phyloP scores from a whole-genome alignment of 2,329 filamentous ascomycete species.

The Cordyceps javanica region DNA sequence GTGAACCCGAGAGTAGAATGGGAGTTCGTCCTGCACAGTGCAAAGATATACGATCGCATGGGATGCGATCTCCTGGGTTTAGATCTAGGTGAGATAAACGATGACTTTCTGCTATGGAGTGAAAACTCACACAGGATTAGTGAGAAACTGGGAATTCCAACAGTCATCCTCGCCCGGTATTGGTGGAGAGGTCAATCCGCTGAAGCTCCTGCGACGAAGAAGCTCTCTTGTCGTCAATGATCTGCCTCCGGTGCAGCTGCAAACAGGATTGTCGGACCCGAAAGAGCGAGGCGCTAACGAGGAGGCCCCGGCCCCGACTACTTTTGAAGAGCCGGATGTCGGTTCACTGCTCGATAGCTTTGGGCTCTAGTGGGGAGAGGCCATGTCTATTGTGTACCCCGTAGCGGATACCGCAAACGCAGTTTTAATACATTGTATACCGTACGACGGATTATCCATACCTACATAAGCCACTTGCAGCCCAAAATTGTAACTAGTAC shows the following conservation, averaged over 20 bases:
- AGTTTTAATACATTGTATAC: not conserved
- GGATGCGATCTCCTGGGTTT: conserved; percentile 87
- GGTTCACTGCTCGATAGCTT: conserved; percentile 87
- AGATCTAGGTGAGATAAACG: conserved; percentile 57
- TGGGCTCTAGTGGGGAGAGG: conserved; percentile 57
- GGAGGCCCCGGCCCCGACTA: conserved; percentile 58
- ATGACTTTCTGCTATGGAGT: conserved; percentile 9
- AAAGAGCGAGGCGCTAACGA: conserved; percentile 25
- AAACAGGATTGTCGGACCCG: conserved; percentile 34
- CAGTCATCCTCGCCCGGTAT: conserved; percentile 34
- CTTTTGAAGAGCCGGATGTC: conserved; percentile 89
- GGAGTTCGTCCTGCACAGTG: conserved; percentile 83
- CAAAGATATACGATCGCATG: conserved; percentile 80
- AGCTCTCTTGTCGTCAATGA: conserved; percentile 79
- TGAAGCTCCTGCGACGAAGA: conserved; percentile 62
- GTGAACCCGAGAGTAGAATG: conserved; percentile 75
- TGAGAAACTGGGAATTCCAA: conserved; percentile 77
- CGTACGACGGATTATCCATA: not conserved
- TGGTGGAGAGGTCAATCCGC: conserved; percentile 52
- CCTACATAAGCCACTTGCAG: no score
- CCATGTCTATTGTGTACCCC: not conserved
- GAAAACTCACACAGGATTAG: conserved; percentile 29
- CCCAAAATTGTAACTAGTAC: no score
- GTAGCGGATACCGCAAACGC: not conserved
- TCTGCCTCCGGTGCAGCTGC: conserved; percentile 41